phyloP scores from a whole-genome alignment of 139 green algal species.

The Diplosphaera chodatii region DNA sequence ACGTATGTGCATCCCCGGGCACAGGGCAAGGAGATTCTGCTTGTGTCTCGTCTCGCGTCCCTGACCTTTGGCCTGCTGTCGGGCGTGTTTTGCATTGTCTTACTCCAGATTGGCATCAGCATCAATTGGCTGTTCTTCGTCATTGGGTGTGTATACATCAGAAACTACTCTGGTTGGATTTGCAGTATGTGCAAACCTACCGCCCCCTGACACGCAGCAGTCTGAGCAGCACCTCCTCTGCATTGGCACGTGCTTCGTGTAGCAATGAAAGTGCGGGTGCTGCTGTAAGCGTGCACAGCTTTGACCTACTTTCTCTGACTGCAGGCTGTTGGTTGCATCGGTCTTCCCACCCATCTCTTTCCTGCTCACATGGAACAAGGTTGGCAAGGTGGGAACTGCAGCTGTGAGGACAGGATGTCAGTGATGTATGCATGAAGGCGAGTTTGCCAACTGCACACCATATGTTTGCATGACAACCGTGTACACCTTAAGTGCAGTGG shows the following conservation, averaged over 20 bases:
- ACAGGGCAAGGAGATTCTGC: slow-evolving; percentile 57
- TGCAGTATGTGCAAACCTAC: too few species aligned
- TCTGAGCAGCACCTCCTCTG: too few species aligned
- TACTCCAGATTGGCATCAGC: slow-evolving; percentile 48
- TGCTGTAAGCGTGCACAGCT: too few species aligned
- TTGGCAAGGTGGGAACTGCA: neutral
- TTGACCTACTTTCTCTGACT: too few species aligned
- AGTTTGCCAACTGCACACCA: slow-evolving; percentile 7
- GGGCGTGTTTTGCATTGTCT: slow-evolving; percentile 44
- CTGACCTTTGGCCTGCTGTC: slow-evolving; percentile 42
- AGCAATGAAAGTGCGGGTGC: too few species aligned
- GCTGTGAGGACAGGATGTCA: slow-evolving; percentile 24
- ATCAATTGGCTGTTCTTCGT: slow-evolving; percentile 13
- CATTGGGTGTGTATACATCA: too few species aligned
- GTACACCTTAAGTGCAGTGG: slow-evolving; percentile 4
- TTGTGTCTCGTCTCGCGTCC: slow-evolving; percentile 28
- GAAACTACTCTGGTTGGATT: too few species aligned
- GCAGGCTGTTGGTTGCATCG: neutral
- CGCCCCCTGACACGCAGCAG: too few species aligned
- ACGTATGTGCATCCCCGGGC: slow-evolving; percentile 18
- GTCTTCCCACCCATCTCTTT: slow-evolving; percentile 42
- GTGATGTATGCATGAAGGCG: slow-evolving; percentile 28
- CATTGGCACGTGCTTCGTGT: too few species aligned
- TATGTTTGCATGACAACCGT: too few species aligned
- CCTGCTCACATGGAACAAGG: slow-evolving; percentile 57